These are phyloP conservation scores for Globisporangium cystogenes DNA, from an alignment of 352 stramenopile species.

Conservation along the genomic window DNA sequence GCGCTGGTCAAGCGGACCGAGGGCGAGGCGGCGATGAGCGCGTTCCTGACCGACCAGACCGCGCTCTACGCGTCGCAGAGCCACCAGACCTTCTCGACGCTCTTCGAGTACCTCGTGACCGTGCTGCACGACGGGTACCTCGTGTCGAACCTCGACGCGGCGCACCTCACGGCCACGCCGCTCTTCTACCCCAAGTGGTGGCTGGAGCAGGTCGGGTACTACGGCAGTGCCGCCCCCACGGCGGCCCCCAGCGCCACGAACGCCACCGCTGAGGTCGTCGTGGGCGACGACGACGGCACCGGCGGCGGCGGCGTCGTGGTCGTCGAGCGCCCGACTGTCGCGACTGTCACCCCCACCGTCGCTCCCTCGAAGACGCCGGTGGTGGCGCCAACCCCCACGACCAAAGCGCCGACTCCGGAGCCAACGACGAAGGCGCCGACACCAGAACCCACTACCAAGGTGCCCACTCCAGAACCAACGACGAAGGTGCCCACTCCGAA, in stretches of 20 bases:
- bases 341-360: constrained; percentile 5
- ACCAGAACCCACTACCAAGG: not conserved
- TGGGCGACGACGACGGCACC: constrained; percentile 1
- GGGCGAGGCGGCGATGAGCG: constrained; percentile 37
- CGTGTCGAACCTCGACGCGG: constrained; percentile 42
- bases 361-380: constrained; percentile 1
- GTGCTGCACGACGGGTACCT: constrained; percentile 82
- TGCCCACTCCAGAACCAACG: not conserved
- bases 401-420: not conserved
- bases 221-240: constrained; percentile 12
- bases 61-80: constrained; percentile 42
- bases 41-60: constrained; percentile 56
- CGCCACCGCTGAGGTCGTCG: not conserved
- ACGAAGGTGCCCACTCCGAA: not conserved
- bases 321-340: not conserved
- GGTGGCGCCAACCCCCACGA: constrained; percentile 2
- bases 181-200: constrained; percentile 86
- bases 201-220: constrained; percentile 76
- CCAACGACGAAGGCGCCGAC: not conserved
- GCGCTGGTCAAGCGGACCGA: constrained; percentile 26
- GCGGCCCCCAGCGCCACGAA: not conserved
- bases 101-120: constrained; percentile 74
- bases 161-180: constrained; percentile 33
- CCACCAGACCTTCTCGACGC: constrained; percentile 37
- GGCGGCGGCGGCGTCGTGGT: constrained; percentile 3